Evolutionary conservation across 2,329 filamentous ascomycete genomes (phyloP), one percentile per base, ranked within the genome.

Genomic region (Neofusicoccum cordaticola): DNA sequence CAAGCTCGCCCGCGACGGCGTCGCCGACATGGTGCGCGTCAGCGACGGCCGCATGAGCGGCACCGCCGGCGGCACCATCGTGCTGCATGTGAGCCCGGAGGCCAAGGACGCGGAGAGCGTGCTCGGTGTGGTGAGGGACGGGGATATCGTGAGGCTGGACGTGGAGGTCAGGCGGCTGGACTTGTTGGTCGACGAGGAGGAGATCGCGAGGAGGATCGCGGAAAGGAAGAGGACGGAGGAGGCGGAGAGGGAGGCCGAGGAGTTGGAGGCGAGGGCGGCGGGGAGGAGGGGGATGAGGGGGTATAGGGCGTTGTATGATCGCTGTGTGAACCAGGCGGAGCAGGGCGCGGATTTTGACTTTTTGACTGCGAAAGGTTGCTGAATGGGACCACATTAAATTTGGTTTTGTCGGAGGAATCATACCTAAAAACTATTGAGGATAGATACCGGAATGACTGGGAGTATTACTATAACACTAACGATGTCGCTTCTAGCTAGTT

Each of bases 281-380:
- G 69, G 65, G 12, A 69, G 71, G 63, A 52, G 4, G 37, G 71
- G 65, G 3, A 81, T 77, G 69, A 80, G 86, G 68, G 86, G 86
- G 0, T 89, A 88, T 73, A 75, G 84, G 1, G 86, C 85, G 0
- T 69, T 89, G 53, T 89, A 87, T 70, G 81, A 86, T 79, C 76
- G 84, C 5, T 79, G 78, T 15, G 86, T 88, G 0, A 87, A 85
- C 17, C 85, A 88, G 71, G 86, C 86, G 0, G 80, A 88, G 67
- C 69, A 80, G 1, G 86, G 86, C 0, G 84, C 81, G 0, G 86
- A 89, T 71, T 88, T 89, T 74, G 85, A 85, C 66, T 88, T 89
- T 65, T 72, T 89, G 62, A 86, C 56, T 15, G 56, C 56, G 17
- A 22, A n/a, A n/a, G 56, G 56, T 3, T 34, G 15, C 17, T 58